Conservation (phyloP, 208 protist species). For the Phytomonas francai region DNA sequence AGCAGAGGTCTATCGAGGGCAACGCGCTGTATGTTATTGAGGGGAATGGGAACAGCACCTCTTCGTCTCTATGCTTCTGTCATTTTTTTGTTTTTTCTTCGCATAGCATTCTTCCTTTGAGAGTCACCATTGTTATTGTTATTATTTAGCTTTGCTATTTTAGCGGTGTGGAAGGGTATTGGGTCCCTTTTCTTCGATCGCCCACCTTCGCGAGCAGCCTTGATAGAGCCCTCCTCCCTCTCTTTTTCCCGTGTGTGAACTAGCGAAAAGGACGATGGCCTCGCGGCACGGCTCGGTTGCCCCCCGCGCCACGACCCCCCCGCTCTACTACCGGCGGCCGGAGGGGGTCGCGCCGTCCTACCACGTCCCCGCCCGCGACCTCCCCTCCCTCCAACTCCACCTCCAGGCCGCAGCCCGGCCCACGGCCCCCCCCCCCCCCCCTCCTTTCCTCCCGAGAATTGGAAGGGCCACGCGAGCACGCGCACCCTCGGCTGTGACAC, state of each 20-base stretch:
- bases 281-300: constrained; percentile 17
- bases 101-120: neutral
- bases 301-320: constrained; percentile 50
- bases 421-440: neutral
- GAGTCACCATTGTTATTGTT: constrained; percentile 5
- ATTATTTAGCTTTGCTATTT: constrained; percentile 2
- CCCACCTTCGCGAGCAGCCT: neutral
- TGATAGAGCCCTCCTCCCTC: neutral
- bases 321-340: constrained; percentile 54
- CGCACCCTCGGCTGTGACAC: too few species aligned
- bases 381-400: constrained; percentile 6
- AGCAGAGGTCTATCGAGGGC: neutral
- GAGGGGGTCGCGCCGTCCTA: constrained; percentile 40
- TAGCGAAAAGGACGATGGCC: constrained; percentile 12
- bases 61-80: neutral
- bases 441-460: too few species aligned
- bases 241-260: neutral
- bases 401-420: constrained; percentile 11
- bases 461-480: too few species aligned
- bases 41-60: neutral
- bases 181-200: neutral
- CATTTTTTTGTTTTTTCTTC: neutral
- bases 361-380: constrained; percentile 21
- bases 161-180: neutral
- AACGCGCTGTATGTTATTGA: neutral